These are phyloP conservation scores for Carpinus fangiana DNA, from an alignment of 306 rosid genomes.

Conservation along the genomic window DNA sequence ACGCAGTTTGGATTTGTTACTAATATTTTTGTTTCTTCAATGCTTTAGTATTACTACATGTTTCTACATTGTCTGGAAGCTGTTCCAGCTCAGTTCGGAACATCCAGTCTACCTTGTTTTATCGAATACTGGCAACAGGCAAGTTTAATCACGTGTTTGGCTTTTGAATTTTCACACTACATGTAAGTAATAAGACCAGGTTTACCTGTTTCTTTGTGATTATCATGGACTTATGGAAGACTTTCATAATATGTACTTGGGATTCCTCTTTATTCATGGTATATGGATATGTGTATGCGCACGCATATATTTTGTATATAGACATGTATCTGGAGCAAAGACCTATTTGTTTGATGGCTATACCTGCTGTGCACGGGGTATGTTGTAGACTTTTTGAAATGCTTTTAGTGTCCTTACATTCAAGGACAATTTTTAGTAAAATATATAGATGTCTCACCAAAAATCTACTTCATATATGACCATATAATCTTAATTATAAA, in stretches of 20 bases:
- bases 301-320: neutral
- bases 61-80: slow-evolving; percentile 59
- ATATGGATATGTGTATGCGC: no score
- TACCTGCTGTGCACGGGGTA: neutral
- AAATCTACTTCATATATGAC: no score
- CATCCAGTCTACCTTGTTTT: slow-evolving; percentile 68
- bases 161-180: slow-evolving; percentile 5
- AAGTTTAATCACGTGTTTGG: slow-evolving; percentile 34
- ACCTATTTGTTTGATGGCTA: neutral
- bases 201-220: neutral
- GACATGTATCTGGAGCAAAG: neutral
- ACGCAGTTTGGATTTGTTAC: slow-evolving; percentile 17
- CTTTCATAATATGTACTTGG: neutral
- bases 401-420: neutral
- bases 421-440: neutral
- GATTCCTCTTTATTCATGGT: neutral
- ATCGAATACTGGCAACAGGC: slow-evolving; percentile 56
- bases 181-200: neutral
- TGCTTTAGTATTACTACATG: slow-evolving; percentile 60
- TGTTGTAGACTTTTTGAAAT: no score
- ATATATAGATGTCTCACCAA: neutral
- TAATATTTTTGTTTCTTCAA: slow-evolving; percentile 9
- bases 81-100: slow-evolving; percentile 57
- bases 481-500: neutral
- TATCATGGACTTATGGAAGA: neutral